Evolutionary conservation across 2,329 filamentous ascomycete species (phyloP).

Genomic region (Curvularia lunata): DNA sequence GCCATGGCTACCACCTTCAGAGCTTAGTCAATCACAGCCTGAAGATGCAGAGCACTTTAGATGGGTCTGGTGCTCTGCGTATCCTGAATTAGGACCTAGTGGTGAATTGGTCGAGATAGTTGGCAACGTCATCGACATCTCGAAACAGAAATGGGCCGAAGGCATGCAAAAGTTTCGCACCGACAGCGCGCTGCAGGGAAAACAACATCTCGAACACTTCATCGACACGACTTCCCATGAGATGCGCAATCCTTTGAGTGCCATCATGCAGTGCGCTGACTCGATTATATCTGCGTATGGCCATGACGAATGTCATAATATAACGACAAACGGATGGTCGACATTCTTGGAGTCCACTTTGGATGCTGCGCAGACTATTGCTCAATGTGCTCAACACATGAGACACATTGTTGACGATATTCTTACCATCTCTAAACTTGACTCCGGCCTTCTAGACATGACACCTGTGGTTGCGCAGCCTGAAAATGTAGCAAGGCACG

Average conservation of each 20-base stretch:
- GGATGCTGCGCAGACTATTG: conserved; percentile 52
- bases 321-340: conserved; percentile 19
- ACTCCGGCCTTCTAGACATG: conserved; percentile 52
- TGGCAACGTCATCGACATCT: conserved; percentile 48
- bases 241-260: conserved; percentile 53
- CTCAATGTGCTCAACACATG: conserved; percentile 53
- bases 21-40: conserved; percentile 17
- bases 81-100: conserved; percentile 31
- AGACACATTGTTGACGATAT: conserved; percentile 57
- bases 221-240: conserved; percentile 50
- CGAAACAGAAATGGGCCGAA: conserved; percentile 48
- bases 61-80: conserved; percentile 43
- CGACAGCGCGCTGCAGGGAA: conserved; percentile 40
- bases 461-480: conserved; percentile 49
- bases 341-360: conserved; percentile 32
- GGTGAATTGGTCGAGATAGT: conserved; percentile 41
- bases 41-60: conserved; percentile 24
- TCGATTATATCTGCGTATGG: conserved; percentile 41
- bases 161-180: conserved; percentile 41
- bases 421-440: conserved; percentile 54
- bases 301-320: conserved; percentile 12
- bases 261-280: conserved; percentile 54
- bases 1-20: conserved; percentile 41
- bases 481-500: conserved; percentile 40
- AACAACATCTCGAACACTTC: conserved; percentile 45